Evolutionary conservation across 495 filamentous ascomycete genomes (phyloP).

Genomic region (Xylaria curta): DNA sequence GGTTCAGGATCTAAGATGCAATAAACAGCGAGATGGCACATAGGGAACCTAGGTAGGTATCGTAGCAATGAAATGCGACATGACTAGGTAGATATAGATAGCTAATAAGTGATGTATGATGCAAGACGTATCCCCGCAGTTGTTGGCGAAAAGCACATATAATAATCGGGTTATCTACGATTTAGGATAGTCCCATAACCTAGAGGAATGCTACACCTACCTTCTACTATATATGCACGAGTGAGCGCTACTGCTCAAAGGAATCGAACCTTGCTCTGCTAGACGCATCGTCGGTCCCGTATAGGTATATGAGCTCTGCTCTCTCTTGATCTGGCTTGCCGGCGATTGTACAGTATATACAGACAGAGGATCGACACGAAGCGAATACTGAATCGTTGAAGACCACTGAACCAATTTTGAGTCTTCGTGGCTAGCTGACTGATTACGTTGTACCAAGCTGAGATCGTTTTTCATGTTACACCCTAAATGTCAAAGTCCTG

Average conservation of each 20-base stretch:
- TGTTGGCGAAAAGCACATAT: not conserved
- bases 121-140: not conserved
- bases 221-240: not conserved
- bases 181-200: not conserved
- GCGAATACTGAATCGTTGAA: not conserved
- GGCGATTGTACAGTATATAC: not conserved
- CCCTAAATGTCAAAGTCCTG: not conserved
- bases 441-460: not conserved
- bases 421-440: not conserved
- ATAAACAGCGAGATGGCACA: not conserved
- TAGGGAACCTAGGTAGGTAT: not conserved
- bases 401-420: not conserved
- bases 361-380: not conserved
- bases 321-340: not conserved
- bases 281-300: slow-evolving; percentile 1
- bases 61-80: not conserved
- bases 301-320: not conserved
- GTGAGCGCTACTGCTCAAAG: not conserved
- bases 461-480: not conserved
- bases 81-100: not conserved
- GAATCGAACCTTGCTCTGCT: not conserved
- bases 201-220: slow-evolving; percentile 1
- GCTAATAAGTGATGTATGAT: slow-evolving; percentile 6
- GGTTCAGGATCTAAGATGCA: not conserved
- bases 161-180: not conserved